These are phyloP conservation scores for Rosa chinensis DNA, from an alignment of 306 rosid species.

Conservation along the genomic window DNA sequence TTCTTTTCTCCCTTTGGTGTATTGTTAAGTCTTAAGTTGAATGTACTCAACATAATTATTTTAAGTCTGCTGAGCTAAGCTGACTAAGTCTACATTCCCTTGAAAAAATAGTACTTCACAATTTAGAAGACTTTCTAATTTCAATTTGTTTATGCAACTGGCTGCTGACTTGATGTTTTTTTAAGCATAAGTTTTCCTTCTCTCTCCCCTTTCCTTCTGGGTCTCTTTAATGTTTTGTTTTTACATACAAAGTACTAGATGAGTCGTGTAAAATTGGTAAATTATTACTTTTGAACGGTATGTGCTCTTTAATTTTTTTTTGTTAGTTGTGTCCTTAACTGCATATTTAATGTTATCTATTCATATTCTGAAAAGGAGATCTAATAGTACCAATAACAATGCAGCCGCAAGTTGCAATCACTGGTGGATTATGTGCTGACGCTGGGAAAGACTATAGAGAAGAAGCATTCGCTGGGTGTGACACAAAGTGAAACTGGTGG, in stretches of 20 bases:
- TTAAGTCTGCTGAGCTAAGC: not conserved
- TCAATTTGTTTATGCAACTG: not conserved
- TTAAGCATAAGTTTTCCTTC: not conserved
- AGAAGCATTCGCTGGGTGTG: constrained; percentile 45
- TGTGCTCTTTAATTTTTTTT: no score
- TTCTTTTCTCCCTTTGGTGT: not conserved
- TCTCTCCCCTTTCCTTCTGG: not conserved
- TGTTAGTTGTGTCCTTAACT: not conserved
- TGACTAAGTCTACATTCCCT: not conserved
- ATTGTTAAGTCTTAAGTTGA: not conserved
- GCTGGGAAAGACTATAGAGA: constrained; percentile 72
- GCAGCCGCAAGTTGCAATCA: constrained; percentile 78
- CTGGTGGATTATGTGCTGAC: constrained; percentile 68
- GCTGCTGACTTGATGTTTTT: not conserved
- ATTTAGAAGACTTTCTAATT: not conserved
- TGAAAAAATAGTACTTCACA: not conserved
- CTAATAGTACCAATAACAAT: not conserved
- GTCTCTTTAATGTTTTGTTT: not conserved
- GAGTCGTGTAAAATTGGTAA: not conserved
- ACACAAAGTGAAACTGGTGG: constrained; percentile 56
- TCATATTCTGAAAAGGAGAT: not conserved
- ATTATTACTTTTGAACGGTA: not conserved
- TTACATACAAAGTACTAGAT: not conserved
- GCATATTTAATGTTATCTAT: not conserved
- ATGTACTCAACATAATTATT: not conserved